Evolutionary conservation across 2,329 filamentous ascomycete genomes (phyloP).

Genomic region (Talaromyces sp.): DNA sequence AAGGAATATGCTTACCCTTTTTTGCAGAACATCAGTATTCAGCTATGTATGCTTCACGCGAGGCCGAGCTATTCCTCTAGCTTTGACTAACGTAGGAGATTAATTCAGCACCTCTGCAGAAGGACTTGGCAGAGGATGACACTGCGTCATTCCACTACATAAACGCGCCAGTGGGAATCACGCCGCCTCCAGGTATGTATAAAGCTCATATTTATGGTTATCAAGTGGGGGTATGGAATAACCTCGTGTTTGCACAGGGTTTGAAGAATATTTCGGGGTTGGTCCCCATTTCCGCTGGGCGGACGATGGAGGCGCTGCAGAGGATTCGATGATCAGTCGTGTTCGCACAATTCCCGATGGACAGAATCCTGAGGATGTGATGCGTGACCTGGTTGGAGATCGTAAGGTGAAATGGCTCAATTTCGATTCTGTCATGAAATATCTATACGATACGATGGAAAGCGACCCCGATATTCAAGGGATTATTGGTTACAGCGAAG

Average conservation of each 20-base stretch:
- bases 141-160: conserved; percentile 26
- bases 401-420: conserved; percentile 23
- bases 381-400: conserved; percentile 19
- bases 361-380: conserved; percentile 22
- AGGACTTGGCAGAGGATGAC: conserved; percentile 20
- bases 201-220: not conserved
- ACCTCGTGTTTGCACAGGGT: conserved; percentile 7
- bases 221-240: not conserved
- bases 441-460: conserved; percentile 50
- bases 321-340: conserved; percentile 27
- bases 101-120: conserved; percentile 20
- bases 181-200: conserved; percentile 19
- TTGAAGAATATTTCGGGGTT: conserved; percentile 25
- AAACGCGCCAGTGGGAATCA: conserved; percentile 21
- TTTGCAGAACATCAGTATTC: conserved; percentile 22
- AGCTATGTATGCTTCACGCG: conserved; percentile 13
- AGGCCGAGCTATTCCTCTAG: not conserved
- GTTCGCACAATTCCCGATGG: conserved; percentile 25
- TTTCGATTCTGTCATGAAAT: conserved; percentile 28
- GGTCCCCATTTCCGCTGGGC: conserved; percentile 26
- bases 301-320: conserved; percentile 25
- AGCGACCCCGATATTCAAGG: conserved; percentile 49
- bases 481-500: conserved; percentile 64
- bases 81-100: not conserved
- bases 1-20: conserved; percentile 2